Evolutionary conservation across 148 eudicot species (phyloP).

Genomic region (Selenicereus undatus): DNA sequence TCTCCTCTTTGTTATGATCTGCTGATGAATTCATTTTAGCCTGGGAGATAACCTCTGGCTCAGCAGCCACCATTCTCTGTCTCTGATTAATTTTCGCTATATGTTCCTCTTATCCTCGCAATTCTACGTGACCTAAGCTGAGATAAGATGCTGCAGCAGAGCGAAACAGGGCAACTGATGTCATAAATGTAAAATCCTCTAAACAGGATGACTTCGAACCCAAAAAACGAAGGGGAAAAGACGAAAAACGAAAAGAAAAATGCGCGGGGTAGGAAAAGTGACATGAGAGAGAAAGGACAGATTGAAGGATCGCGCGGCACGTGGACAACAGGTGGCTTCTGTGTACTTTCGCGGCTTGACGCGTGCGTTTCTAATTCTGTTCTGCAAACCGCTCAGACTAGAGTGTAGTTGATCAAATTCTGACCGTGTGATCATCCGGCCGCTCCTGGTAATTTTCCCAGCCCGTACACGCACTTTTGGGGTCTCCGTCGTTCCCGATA

Average conservation of each 20-base stretch:
- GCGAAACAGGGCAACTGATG: not conserved
- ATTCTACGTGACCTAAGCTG: not conserved
- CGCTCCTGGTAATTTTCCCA: too few relatives aligned
- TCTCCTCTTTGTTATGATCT: not conserved
- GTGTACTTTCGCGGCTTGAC: not conserved
- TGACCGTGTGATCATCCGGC: too few relatives aligned
- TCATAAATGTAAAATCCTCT: not conserved
- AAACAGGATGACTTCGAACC: too few relatives aligned
- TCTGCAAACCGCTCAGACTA: not conserved
- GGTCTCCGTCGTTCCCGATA: too few relatives aligned
- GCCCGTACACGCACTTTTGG: too few relatives aligned
- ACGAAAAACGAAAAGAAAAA: not conserved
- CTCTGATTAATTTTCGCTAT: not conserved
- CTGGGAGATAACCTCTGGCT: conserved; percentile 16
- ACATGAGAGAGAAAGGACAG: not conserved
- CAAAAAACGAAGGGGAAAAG: too few relatives aligned
- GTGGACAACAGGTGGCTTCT: not conserved
- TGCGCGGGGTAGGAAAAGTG: not conserved
- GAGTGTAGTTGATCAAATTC: too few relatives aligned
- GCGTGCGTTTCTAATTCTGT: not conserved
- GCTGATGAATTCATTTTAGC: conserved; percentile 18
- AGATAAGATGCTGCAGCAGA: not conserved
- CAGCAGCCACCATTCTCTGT: conserved; percentile 23
- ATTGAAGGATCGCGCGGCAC: not conserved
- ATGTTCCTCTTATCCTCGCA: not conserved